Percentiles rank a stretch among this genome's conserved stretches.
Conservation (phyloP, 2,329 filamentous ascomycete genomes). For the Conoideocrella luteorostrata region DNA sequence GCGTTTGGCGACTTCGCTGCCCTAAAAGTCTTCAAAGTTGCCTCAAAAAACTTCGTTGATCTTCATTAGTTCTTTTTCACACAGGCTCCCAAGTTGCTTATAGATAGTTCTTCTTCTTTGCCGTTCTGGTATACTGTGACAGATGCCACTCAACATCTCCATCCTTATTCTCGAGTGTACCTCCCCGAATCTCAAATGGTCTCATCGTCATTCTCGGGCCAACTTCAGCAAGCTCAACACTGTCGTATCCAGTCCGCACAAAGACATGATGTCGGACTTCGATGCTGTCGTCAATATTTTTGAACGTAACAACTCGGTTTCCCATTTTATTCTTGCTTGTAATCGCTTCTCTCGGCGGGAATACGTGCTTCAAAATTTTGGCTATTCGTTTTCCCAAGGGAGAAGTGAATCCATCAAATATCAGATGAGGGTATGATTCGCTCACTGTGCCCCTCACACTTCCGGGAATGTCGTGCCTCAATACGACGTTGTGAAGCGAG, state of each 20-base stretch:
- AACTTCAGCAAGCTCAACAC: slow-evolving; percentile 82
- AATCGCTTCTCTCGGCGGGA: slow-evolving; percentile 76
- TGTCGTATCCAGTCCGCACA: slow-evolving; percentile 84
- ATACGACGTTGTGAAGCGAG: slow-evolving; percentile 84
- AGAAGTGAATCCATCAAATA: slow-evolving; percentile 90
- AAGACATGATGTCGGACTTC: slow-evolving; percentile 82
- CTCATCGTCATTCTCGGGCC: slow-evolving; percentile 97
- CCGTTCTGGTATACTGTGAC: slow-evolving; percentile 89
- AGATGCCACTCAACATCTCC: slow-evolving; percentile 96
- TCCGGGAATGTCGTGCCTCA: slow-evolving; percentile 89
- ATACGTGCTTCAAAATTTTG: slow-evolving; percentile 88
- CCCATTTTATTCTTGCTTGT: slow-evolving; percentile 71
- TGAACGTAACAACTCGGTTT: slow-evolving; percentile 85
- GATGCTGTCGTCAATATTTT: slow-evolving; percentile 88
- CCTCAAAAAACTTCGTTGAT: too few relatives aligned
- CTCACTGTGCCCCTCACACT: slow-evolving; percentile 79
- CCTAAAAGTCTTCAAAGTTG: too few relatives aligned
- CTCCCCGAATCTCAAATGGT: slow-evolving; percentile 84
- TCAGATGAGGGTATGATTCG: slow-evolving; percentile 87
- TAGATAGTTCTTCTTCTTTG: slow-evolving; percentile 69
- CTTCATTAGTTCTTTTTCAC: not conserved
- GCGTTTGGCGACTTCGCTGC: too few relatives aligned
- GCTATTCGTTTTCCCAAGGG: slow-evolving; percentile 74
- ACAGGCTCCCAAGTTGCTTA: not conserved
- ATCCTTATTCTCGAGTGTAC: slow-evolving; percentile 88